These are phyloP conservation scores for Chrysanthemum makinoi DNA, from an alignment of 129 eudicot genomes.

Conservation along the genomic window DNA sequence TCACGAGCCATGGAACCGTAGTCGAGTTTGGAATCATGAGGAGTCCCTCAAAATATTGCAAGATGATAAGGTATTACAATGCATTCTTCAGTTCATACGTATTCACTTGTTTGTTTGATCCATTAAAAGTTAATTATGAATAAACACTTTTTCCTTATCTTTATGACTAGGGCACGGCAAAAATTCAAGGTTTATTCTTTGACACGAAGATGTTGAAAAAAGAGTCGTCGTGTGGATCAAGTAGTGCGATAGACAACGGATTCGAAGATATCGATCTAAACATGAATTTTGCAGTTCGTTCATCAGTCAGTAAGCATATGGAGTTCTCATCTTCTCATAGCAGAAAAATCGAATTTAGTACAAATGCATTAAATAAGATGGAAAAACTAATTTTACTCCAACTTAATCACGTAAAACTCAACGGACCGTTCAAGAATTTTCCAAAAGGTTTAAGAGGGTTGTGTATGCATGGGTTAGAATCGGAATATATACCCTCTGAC, in stretches of 20 bases:
- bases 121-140: neutral
- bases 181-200: constrained; percentile 15
- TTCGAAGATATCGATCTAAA: neutral
- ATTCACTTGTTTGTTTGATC: neutral
- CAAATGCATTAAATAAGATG: constrained; percentile 23
- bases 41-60: no score
- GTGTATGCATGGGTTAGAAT: constrained; percentile 23
- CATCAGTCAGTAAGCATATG: neutral
- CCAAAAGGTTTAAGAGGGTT: constrained; percentile 26
- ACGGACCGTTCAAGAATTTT: constrained; percentile 17
- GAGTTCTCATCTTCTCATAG: neutral
- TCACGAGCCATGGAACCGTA: no score
- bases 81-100: neutral
- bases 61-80: constrained; percentile 21
- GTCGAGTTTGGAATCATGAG: no score
- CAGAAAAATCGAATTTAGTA: neutral
- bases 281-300: neutral
- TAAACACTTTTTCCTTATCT: neutral
- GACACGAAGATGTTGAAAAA: neutral
- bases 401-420: constrained; percentile 21
- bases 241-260: neutral
- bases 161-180: constrained; percentile 7
- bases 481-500: constrained; percentile 4
- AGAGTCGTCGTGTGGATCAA: neutral
- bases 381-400: constrained; percentile 19